Percentiles rank a stretch among this genome's conserved stretches.
These are phyloP conservation scores for Dipteronia sinensis DNA, from an alignment of 345 rosid genomes.

Conservation along the genomic window DNA sequence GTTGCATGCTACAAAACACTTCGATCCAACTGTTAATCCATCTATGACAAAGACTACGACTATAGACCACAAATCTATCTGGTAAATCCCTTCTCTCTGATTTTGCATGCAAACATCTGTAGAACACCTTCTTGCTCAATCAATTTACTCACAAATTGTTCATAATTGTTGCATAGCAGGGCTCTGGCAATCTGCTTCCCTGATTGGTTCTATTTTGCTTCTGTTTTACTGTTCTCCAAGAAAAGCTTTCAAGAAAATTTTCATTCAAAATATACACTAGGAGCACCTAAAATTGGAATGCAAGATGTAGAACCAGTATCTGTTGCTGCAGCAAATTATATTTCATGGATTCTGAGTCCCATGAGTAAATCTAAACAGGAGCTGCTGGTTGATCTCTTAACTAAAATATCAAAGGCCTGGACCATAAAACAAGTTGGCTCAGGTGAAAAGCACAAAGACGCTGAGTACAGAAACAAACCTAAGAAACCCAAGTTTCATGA, in stretches of 20 bases:
- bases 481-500: constrained; percentile 41
- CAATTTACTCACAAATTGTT: background rate
- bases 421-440: constrained; percentile 30
- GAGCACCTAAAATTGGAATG: constrained; percentile 18
- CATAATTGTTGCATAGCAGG: constrained; percentile 48
- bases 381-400: constrained; percentile 47
- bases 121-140: background rate
- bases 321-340: constrained; percentile 63
- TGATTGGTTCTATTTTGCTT: constrained; percentile 79
- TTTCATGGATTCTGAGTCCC: constrained; percentile 73
- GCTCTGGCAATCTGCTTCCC: constrained; percentile 80
- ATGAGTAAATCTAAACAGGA: constrained; percentile 45
- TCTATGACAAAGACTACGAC: constrained; percentile 29
- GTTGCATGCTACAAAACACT: constrained; percentile 21
- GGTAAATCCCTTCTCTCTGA: constrained; percentile 44
- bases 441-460: constrained; percentile 27
- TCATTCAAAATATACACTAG: constrained; percentile 25
- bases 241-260: constrained; percentile 26
- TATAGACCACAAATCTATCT: constrained; percentile 56
- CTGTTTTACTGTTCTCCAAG: constrained; percentile 51
- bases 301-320: constrained; percentile 31
- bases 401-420: constrained; percentile 54
- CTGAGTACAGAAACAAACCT: constrained; percentile 37
- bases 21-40: constrained; percentile 26
- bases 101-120: constrained; percentile 7